phyloP scores from a whole-genome alignment of 768 basidiomycete species.

The Gyrodon lividus region DNA sequence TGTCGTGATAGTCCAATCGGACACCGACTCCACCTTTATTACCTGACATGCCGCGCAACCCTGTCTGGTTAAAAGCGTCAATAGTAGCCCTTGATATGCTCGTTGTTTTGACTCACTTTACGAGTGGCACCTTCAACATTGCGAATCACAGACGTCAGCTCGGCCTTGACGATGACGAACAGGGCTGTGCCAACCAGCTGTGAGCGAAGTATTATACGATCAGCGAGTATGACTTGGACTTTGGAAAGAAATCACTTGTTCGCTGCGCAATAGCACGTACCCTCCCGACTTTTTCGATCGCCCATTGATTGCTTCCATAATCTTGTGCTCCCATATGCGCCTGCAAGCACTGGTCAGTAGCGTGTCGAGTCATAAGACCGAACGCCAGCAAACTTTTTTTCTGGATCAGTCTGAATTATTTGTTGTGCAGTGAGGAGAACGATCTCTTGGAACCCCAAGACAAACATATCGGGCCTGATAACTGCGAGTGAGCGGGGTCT shows the following conservation, averaged over 20 bases:
- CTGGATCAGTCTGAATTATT: slow-evolving; percentile 93
- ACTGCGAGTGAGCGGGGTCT: slow-evolving; percentile 25
- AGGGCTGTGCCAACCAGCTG: slow-evolving; percentile 95
- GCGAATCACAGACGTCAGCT: slow-evolving; percentile 74
- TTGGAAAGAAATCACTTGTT: slow-evolving; percentile 58
- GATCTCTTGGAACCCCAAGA: slow-evolving; percentile 94
- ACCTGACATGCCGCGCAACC: slow-evolving; percentile 89
- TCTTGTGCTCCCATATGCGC: slow-evolving; percentile 80
- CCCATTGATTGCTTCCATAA: slow-evolving; percentile 74
- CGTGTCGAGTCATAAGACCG: background rate
- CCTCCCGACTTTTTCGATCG: slow-evolving; percentile 65
- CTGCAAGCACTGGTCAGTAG: slow-evolving; percentile 39
- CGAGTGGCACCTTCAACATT: slow-evolving; percentile 91
- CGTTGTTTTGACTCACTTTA: slow-evolving; percentile 55
- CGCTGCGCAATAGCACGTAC: slow-evolving; percentile 87
- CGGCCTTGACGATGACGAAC: slow-evolving; percentile 77
- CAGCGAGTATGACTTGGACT: background rate
- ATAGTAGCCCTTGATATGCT: background rate
- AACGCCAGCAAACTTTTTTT: slow-evolving; percentile 64
- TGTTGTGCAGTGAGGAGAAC: slow-evolving; percentile 98
- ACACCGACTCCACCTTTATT: slow-evolving; percentile 97
- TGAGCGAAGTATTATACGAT: slow-evolving; percentile 2
- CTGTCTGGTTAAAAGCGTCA: slow-evolving; percentile 54
- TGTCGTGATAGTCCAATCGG: slow-evolving; percentile 87
- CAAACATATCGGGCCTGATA: slow-evolving; percentile 81